phyloP scores from a whole-genome alignment of 208 protist species.

The Leishmania amazonensis region DNA sequence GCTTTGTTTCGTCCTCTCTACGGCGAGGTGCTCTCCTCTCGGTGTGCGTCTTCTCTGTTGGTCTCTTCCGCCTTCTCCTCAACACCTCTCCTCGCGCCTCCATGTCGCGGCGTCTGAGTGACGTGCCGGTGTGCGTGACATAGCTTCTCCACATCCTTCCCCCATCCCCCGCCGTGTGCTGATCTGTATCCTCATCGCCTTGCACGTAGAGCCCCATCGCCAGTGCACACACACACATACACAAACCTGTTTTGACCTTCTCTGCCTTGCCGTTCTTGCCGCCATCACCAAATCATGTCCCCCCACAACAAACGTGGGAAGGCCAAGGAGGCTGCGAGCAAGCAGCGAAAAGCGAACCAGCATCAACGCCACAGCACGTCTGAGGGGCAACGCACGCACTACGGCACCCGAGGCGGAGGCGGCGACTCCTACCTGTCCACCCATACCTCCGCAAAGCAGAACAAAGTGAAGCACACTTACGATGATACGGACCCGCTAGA shows the following conservation, averaged over 20 bases:
- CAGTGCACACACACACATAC: background rate
- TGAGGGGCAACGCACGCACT: background rate
- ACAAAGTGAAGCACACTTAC: constrained; percentile 44
- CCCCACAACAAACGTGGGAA: constrained; percentile 83
- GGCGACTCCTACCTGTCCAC: constrained; percentile 42
- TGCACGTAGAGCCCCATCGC: background rate
- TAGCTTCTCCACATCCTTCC: background rate
- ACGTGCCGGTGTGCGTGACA: background rate
- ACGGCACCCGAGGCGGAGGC: constrained; percentile 5
- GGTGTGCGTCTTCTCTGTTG: background rate
- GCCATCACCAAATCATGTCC: constrained; percentile 15
- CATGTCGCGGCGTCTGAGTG: background rate
- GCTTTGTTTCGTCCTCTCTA: background rate
- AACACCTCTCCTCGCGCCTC: background rate
- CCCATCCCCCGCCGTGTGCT: background rate
- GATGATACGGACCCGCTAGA: constrained; percentile 71
- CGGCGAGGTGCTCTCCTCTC: background rate
- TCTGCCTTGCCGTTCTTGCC: background rate
- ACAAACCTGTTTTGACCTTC: background rate
- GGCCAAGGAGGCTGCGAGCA: constrained; percentile 54
- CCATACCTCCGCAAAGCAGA: constrained; percentile 20
- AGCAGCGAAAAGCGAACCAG: constrained; percentile 30
- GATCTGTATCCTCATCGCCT: background rate
- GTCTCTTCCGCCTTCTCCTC: background rate
- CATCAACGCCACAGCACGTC: constrained; percentile 18